Evolutionary conservation across 1,284 basidiomycete species (phyloP).

Genomic region (Anthracocystis setariae): DNA sequence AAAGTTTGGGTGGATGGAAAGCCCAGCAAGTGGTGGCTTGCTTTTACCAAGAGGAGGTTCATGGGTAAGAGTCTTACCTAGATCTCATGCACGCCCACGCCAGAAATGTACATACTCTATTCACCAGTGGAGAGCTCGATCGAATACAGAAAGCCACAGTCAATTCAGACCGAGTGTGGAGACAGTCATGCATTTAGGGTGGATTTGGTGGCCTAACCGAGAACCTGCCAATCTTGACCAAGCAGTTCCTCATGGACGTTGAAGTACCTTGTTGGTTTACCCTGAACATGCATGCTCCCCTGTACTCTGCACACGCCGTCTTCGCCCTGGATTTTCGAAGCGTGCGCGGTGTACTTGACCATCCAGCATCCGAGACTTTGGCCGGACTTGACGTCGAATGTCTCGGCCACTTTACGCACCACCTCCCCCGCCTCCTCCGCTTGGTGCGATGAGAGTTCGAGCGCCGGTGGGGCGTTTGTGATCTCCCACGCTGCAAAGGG

Average conservation of each 20-base stretch:
- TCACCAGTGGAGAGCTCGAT: no score
- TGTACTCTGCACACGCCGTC: conserved; percentile 61
- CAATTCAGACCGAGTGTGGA: not conserved
- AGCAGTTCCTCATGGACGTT: conserved; percentile 85
- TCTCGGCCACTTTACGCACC: conserved; percentile 53
- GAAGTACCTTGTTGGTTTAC: conserved; percentile 74
- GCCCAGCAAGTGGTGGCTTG: conserved; percentile 99
- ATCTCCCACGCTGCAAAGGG: conserved; percentile 78
- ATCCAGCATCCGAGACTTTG: conserved; percentile 79
- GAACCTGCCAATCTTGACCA: conserved; percentile 63
- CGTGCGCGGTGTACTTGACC: conserved; percentile 75
- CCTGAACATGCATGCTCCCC: conserved; percentile 42
- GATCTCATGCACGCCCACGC: no score
- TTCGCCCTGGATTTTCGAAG: no score
- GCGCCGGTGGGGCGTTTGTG: conserved; percentile 35
- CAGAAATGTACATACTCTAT: no score
- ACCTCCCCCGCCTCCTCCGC: not conserved
- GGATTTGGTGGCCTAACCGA: conserved; percentile 24
- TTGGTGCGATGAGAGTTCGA: conserved; percentile 2
- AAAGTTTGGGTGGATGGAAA: conserved; percentile 85
- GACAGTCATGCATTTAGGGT: not conserved
- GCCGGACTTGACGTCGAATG: conserved; percentile 70
- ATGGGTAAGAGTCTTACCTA: conserved; percentile 65
- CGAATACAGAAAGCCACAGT: no score
- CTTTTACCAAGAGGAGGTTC: conserved; percentile 75